Conservation (phyloP, 768 basidiomycete genomes). For the Lactarius akahatsu region DNA sequence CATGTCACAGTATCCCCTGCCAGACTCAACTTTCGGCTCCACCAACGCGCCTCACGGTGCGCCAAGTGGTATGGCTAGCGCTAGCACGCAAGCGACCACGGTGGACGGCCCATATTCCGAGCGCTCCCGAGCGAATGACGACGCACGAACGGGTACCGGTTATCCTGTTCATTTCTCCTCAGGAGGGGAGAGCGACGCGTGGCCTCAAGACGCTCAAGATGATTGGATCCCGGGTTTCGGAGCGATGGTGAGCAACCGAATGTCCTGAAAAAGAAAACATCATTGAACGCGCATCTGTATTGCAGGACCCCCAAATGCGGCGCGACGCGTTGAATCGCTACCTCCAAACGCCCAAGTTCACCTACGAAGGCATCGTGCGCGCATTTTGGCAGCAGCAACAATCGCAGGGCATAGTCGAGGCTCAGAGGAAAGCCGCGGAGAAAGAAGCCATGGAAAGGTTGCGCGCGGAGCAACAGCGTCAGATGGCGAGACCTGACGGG, state of each 20-base stretch:
- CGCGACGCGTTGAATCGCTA: slow-evolving; percentile 17
- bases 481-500: slow-evolving; percentile 12
- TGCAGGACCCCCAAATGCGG: slow-evolving; percentile 19
- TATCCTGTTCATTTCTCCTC: neutral
- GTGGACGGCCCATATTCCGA: slow-evolving; percentile 6
- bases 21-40: slow-evolving; percentile 5
- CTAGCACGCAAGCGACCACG: neutral
- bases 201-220: slow-evolving; percentile 16
- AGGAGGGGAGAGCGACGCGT: slow-evolving; percentile 3
- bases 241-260: slow-evolving; percentile 16
- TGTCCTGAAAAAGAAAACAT: neutral
- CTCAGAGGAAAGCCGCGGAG: slow-evolving; percentile 16
- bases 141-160: neutral
- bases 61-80: neutral
- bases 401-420: slow-evolving; percentile 6
- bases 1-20: slow-evolving; percentile 16
- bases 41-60: slow-evolving; percentile 10
- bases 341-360: slow-evolving; percentile 20
- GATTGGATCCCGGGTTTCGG: slow-evolving; percentile 23
- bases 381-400: slow-evolving; percentile 20
- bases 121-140: slow-evolving; percentile 9
- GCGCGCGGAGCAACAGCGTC: slow-evolving; percentile 15
- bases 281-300: neutral
- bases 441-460: slow-evolving; percentile 17
- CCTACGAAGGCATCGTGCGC: slow-evolving; percentile 18